Evolutionary conservation across 2,329 filamentous ascomycete species (phyloP).

Genomic region (Delphinella strobiligena): DNA sequence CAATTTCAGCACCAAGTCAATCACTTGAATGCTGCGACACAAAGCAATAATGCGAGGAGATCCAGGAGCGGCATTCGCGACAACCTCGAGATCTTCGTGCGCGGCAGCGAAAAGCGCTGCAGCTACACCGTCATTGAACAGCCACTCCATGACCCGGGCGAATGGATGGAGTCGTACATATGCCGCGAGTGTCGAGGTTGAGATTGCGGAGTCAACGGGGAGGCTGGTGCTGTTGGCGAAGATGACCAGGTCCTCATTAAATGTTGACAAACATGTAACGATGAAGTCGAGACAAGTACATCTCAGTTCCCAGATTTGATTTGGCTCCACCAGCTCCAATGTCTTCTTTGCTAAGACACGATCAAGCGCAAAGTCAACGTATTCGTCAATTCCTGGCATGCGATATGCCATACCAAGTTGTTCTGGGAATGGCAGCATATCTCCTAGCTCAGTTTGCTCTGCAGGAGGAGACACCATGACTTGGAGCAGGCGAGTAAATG

Average conservation of each 20-base stretch:
- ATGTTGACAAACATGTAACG: conserved; percentile 63
- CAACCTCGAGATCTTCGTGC: conserved; percentile 60
- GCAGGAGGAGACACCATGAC: conserved; percentile 56
- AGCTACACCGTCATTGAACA: conserved; percentile 87
- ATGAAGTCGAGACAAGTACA: conserved; percentile 79
- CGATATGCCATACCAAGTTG: conserved; percentile 66
- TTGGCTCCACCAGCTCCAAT: conserved; percentile 51
- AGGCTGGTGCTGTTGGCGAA: conserved; percentile 70
- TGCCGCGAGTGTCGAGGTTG: conserved; percentile 58
- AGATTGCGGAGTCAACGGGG: conserved; percentile 62
- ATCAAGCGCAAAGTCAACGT: conserved; percentile 82
- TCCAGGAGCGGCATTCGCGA: conserved; percentile 60
- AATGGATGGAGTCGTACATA: conserved; percentile 90
- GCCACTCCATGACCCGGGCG: conserved; percentile 90
- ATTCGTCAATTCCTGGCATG: conserved; percentile 78
- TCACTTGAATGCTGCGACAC: conserved; percentile 68
- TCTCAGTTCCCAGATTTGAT: conserved; percentile 61
- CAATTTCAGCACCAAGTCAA: conserved; percentile 70
- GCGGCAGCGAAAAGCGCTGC: conserved; percentile 65
- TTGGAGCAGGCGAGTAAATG: conserved; percentile 68
- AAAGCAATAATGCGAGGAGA: conserved; percentile 74
- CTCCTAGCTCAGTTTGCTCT: conserved; percentile 51
- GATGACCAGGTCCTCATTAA: conserved; percentile 87
- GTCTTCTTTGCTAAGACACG: conserved; percentile 41
- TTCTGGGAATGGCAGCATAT: conserved; percentile 77